phyloP scores from a whole-genome alignment of 768 basidiomycete genomes.

The Lactarius akahatsu region DNA sequence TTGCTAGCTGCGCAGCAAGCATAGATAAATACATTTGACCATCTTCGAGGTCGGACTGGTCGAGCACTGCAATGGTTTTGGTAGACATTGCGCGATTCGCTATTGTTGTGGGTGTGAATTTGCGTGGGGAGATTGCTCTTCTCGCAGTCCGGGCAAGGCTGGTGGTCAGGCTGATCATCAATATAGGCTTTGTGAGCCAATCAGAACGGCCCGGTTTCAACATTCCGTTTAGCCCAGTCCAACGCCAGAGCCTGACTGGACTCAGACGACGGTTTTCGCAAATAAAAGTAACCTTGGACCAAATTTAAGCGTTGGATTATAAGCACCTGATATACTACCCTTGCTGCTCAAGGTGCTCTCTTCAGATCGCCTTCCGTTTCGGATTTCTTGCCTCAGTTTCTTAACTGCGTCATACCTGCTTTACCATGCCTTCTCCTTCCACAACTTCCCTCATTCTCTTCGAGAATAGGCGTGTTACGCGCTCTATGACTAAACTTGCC shows the following conservation, averaged over 20 bases:
- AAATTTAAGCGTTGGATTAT: not conserved
- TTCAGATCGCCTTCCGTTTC: not conserved
- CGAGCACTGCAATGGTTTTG: slow-evolving; percentile 50
- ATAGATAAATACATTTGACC: slow-evolving; percentile 49
- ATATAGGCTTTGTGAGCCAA: not conserved
- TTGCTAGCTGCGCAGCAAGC: not conserved
- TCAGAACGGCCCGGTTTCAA: slow-evolving; percentile 3
- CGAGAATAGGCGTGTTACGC: slow-evolving; percentile 24
- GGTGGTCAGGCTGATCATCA: not conserved
- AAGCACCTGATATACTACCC: not conserved
- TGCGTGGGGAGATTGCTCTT: not conserved
- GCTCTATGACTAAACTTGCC: slow-evolving; percentile 12
- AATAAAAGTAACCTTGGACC: not conserved
- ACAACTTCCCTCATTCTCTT: slow-evolving; percentile 18
- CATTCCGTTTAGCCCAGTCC: not conserved
- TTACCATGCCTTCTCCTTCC: slow-evolving; percentile 16
- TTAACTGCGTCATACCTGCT: not conserved
- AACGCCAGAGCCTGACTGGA: too few species aligned
- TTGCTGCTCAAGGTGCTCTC: not conserved
- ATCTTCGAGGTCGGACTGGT: slow-evolving; percentile 49
- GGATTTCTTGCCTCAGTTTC: not conserved
- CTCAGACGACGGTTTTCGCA: not conserved
- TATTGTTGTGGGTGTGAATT: not conserved
- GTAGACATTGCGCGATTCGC: slow-evolving; percentile 35
- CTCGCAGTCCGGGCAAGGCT: not conserved